Conservation (phyloP, 371 early-diverging fungal species). For the Mortierella sp. region DNA sequence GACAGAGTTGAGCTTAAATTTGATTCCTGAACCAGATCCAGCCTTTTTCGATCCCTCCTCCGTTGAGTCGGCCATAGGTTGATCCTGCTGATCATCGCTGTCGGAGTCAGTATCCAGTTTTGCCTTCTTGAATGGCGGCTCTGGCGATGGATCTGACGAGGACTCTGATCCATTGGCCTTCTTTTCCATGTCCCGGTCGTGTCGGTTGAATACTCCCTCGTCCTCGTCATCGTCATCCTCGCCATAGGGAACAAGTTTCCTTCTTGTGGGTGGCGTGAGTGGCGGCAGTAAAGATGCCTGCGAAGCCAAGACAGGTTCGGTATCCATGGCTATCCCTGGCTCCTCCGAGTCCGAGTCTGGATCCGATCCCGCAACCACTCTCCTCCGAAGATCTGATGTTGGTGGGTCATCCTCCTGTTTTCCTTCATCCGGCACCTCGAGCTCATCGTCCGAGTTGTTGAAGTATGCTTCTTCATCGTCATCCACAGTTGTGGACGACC, state of each 20-base stretch:
- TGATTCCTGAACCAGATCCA: conserved; percentile 37
- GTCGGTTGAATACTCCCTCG: conserved; percentile 33
- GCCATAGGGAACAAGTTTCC: conserved; percentile 49
- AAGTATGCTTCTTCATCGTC: conserved; percentile 91
- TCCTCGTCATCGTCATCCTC: conserved; percentile 54
- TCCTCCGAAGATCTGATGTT: conserved; percentile 45
- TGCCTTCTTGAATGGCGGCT: conserved; percentile 37
- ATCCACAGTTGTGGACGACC: conserved; percentile 73
- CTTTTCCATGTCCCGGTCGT: not conserved
- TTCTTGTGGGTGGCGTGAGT: conserved; percentile 19
- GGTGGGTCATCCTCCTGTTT: conserved; percentile 52
- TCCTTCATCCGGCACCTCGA: conserved; percentile 54
- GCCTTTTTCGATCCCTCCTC: conserved; percentile 12
- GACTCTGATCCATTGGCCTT: conserved; percentile 8
- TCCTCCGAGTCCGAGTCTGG: conserved; percentile 33
- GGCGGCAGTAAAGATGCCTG: conserved; percentile 35
- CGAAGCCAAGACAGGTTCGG: conserved; percentile 34
- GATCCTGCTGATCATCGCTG: conserved; percentile 7
- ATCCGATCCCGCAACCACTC: conserved; percentile 30
- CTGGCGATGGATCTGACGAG: conserved; percentile 8
- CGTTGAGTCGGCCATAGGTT: conserved; percentile 16
- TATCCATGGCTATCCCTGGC: conserved; percentile 17
- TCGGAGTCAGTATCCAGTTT: conserved; percentile 32
- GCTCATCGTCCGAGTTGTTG: conserved; percentile 78
- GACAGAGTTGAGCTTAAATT: conserved; percentile 44